Percentiles rank a stretch among this genome's conserved stretches.
Evolutionary conservation across 164 flowering plant species (phyloP).

Genomic region (Chloranthus sessilifolius): DNA sequence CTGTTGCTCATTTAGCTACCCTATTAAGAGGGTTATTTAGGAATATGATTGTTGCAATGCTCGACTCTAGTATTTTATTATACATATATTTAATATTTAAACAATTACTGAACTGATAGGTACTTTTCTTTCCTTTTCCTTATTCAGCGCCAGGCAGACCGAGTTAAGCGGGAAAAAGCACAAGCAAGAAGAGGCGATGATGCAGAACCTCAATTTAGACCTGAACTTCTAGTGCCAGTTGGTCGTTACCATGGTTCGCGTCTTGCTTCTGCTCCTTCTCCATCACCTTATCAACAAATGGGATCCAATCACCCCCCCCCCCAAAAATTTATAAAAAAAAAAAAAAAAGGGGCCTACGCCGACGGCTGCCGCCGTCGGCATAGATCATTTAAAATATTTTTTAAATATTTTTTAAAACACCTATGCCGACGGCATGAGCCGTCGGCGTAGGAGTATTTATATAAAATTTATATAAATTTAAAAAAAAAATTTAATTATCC

Average conservation of each 20-base stretch:
- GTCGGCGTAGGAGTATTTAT: too few relatives aligned
- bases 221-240: conserved; percentile 68
- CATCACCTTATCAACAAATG: conserved; percentile 57
- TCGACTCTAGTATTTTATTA: neutral
- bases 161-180: conserved; percentile 78
- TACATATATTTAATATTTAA: too few relatives aligned
- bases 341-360: too few relatives aligned
- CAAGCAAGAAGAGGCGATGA: conserved; percentile 80
- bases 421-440: too few relatives aligned
- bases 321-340: too few relatives aligned
- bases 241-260: conserved; percentile 74
- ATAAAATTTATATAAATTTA: too few relatives aligned
- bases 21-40: neutral
- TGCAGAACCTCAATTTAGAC: conserved; percentile 51
- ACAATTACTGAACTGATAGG: too few relatives aligned
- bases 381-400: too few relatives aligned
- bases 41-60: neutral
- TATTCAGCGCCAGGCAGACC: conserved; percentile 75
- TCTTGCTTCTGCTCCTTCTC: conserved; percentile 69
- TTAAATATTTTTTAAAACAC: too few relatives aligned
- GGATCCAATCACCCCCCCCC: too few relatives aligned
- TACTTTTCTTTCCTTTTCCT: neutral
- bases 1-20: neutral
- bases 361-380: too few relatives aligned
- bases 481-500: too few relatives aligned